Conservation (phyloP, 2,329 filamentous ascomycete species). For the Neophaeococcomyces mojaviensis region DNA sequence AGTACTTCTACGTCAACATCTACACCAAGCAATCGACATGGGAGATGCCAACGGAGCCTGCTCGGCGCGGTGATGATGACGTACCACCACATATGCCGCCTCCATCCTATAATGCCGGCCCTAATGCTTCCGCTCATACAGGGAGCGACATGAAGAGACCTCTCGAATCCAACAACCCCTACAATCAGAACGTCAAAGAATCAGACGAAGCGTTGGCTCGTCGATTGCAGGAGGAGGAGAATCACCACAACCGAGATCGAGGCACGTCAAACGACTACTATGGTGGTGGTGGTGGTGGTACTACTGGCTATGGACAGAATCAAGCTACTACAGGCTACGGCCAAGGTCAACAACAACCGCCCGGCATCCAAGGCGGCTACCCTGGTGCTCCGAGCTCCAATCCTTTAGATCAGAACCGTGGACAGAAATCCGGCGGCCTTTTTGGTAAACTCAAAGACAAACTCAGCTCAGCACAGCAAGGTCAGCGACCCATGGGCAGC, state of each 20-base stretch:
- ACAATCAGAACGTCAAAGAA: slow-evolving; percentile 49
- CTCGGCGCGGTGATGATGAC: slow-evolving; percentile 43
- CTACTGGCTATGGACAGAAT: background rate
- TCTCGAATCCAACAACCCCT: slow-evolving; percentile 66
- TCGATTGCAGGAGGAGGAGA: slow-evolving; percentile 75
- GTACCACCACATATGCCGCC: slow-evolving; percentile 54
- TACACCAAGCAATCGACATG: slow-evolving; percentile 85
- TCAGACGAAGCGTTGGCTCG: slow-evolving; percentile 65
- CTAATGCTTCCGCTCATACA: slow-evolving; percentile 35
- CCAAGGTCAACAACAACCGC: slow-evolving; percentile 12
- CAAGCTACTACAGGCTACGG: slow-evolving; percentile 17
- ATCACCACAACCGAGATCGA: slow-evolving; percentile 38
- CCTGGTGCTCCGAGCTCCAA: slow-evolving; percentile 33
- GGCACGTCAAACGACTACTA: slow-evolving; percentile 46
- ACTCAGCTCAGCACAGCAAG: slow-evolving; percentile 17
- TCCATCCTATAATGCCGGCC: slow-evolving; percentile 55
- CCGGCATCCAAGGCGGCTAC: slow-evolving; percentile 18
- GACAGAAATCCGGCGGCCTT: slow-evolving; percentile 34
- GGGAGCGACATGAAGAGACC: slow-evolving; percentile 37
- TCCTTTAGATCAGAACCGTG: slow-evolving; percentile 28
- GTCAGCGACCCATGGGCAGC: slow-evolving; percentile 4
- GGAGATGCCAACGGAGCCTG: slow-evolving; percentile 70
- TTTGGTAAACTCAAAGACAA: slow-evolving; percentile 49
- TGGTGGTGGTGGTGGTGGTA: slow-evolving; percentile 16
- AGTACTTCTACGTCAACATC: slow-evolving; percentile 92